Percentiles rank a stretch among this genome's conserved stretches.
Evolutionary conservation across 2,329 filamentous ascomycete species (phyloP).

Genomic region (Hypocreales sp.): DNA sequence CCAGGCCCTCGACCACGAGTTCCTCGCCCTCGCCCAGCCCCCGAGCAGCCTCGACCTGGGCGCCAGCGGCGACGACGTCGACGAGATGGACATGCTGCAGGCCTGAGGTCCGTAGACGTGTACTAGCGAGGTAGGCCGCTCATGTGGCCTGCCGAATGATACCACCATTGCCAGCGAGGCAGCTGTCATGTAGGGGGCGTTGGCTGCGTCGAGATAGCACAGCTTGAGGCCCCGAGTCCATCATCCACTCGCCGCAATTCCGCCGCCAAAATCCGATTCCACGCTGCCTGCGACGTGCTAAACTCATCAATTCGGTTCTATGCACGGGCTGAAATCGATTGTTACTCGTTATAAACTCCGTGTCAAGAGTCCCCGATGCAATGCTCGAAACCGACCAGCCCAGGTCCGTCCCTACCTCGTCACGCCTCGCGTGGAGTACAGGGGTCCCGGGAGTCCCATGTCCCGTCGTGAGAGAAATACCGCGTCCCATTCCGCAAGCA

Average conservation of each 20-base stretch:
- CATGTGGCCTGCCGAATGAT: neutral
- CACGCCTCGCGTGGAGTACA: too few species aligned
- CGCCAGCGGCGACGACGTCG: constrained; percentile 39
- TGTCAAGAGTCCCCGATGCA: constrained; percentile 24
- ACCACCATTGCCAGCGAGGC: neutral
- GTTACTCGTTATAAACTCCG: constrained; percentile 24
- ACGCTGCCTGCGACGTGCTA: too few species aligned
- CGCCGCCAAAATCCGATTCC: too few species aligned
- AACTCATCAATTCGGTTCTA: too few species aligned
- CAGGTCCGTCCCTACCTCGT: constrained; percentile 10
- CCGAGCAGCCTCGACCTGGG: constrained; percentile 13
- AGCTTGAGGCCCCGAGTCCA: too few species aligned
- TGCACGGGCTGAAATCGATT: constrained; percentile 20
- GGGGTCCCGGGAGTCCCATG: too few species aligned
- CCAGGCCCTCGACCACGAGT: constrained; percentile 59
- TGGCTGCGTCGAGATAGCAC: too few species aligned
- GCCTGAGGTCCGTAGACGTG: constrained; percentile 7
- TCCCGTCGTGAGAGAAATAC: constrained; percentile 5
- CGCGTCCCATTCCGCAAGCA: constrained; percentile 5
- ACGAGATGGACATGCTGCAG: constrained; percentile 37
- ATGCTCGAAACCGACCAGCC: constrained; percentile 24
- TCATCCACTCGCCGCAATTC: too few species aligned
- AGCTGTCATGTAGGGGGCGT: too few species aligned
- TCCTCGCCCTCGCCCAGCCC: constrained; percentile 29
- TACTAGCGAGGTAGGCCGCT: neutral